Base-by-base conservation (phyloP, 1,139 yeast species). In the Yamadazyma taylorii region DNA sequence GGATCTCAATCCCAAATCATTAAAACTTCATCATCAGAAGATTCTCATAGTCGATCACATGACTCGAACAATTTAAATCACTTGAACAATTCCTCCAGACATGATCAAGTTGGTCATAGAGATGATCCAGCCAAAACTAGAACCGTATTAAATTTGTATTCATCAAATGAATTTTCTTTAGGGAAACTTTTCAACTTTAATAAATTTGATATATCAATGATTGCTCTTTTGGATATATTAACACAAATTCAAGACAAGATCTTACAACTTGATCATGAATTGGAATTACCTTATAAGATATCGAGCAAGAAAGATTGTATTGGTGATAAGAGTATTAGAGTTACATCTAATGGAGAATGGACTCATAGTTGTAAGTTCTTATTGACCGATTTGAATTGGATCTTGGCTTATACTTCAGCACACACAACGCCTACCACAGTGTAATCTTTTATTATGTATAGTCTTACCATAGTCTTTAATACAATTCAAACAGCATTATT, bases 1-100 rank as follows among this genome's bases (percentile, higher is more conserved):
- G 97, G 97, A 0, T 85, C 96, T 1, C 82, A 79, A 45, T 88
- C 96, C 0, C 78, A 78, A 37, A 84, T 92, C 12, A 84, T 86
- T 32, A 84, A 81, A 51, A 57, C 70, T 16, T 40, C 53, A 5
- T 34, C 42, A 5, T 33, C 41, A 8, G 41, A 41, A 3, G 24
- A 31, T 5, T 42, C 57, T 48, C 39, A 60, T 48, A 47, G 68
- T 48, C 53, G 54, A 9, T 40, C 12, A 11, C 30, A 27, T 16
- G n/a, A n/a, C 19, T 21, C 21, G 8, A 19, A 6, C 21, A 19
- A 19, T 8, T 19, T 5, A 19, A 19, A 5, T 19, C 21, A n/a
- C n/a, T n/a, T n/a, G n/a, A n/a, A n/a, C n/a, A n/a, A n/a, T n/a
- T n/a, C n/a, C n/a, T n/a, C n/a, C n/a, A n/a, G n/a, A n/a, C n/a